These are phyloP conservation scores for Vitis rupestris DNA, from an alignment of 164 flowering plant genomes.

Conservation along the genomic window DNA sequence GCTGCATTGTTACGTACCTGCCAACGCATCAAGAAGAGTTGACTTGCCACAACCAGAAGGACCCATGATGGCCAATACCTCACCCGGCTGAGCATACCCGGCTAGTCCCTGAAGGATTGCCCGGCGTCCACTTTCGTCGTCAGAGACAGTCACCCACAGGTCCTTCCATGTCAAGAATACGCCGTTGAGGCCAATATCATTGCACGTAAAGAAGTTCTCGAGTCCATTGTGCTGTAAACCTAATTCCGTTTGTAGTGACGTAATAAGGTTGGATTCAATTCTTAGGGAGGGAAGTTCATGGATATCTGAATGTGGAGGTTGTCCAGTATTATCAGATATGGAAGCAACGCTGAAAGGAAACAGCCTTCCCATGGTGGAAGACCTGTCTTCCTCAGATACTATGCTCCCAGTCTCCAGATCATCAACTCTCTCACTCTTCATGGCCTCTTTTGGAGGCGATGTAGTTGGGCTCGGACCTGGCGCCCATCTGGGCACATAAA, in stretches of 20 bases:
- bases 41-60: conserved; percentile 31
- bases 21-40: conserved; percentile 23
- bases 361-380: no score
- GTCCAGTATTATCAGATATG: no score
- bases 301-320: background rate
- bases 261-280: background rate
- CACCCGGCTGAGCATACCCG: conserved; percentile 19
- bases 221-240: no score
- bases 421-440: no score
- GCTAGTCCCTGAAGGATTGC: conserved; percentile 14
- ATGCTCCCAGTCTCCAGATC: background rate
- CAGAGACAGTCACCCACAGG: conserved; percentile 14
- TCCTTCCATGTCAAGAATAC: conserved; percentile 24
- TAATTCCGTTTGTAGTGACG: no score
- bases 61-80: conserved; percentile 27
- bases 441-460: no score
- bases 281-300: background rate
- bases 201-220: no score
- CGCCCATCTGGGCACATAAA: no score
- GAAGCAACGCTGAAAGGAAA: background rate
- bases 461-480: no score
- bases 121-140: background rate
- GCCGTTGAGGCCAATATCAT: background rate
- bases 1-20: background rate
- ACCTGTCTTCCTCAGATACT: background rate